Base-by-base conservation (phyloP, 108 stramenopile species). In the Fragilariopsis cylindrus region DNA sequence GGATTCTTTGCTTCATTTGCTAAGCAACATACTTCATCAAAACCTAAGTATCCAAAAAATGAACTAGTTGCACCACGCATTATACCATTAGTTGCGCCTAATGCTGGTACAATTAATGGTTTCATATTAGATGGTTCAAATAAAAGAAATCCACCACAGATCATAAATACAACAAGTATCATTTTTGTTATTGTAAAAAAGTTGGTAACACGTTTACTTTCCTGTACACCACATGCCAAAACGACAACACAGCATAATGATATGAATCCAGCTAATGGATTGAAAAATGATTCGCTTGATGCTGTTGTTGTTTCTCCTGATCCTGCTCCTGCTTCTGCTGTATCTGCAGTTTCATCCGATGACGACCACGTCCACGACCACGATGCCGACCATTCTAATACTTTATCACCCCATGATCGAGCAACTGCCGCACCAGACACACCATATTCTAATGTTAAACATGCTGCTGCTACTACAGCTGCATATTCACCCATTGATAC, bases 1-100 rank as follows among this genome's bases (percentile, higher is more conserved):
- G 97, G 91, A 82, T 98, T 76, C 46, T 85, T 84, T 5, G 97
- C 90, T 78, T 98, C 97, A 8, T 81, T 81, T 0, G 93, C 91
- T 54, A 98, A 73, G 47, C 92, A 94, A 69, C 87, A 88, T 42
- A 96, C 85, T 68, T 94, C 96, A 78, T 98, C 97, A 73, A 92
- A 98, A 4, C 97, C 97, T 19, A 98, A 71, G 66, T 90, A 98
- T 4, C 95, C 97, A 83, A 98, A 98, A 78, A 98, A 97, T 21
- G 90, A 87, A 43, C 72, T 69, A 3, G 84, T 85, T 0, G 84
- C 84, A n/a, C 97, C 97, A 45, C 88, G 81, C 53, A 94, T 55
- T 60, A 90, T 72, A 13, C 92, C 93, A 30, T 30, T 30, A 30
- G 79, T 41, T 43, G 77, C 78, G 30, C 89, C 90, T 49, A 84